These are phyloP conservation scores for Hemileccinum impolitum DNA, from an alignment of 768 basidiomycete species.

Conservation along the genomic window DNA sequence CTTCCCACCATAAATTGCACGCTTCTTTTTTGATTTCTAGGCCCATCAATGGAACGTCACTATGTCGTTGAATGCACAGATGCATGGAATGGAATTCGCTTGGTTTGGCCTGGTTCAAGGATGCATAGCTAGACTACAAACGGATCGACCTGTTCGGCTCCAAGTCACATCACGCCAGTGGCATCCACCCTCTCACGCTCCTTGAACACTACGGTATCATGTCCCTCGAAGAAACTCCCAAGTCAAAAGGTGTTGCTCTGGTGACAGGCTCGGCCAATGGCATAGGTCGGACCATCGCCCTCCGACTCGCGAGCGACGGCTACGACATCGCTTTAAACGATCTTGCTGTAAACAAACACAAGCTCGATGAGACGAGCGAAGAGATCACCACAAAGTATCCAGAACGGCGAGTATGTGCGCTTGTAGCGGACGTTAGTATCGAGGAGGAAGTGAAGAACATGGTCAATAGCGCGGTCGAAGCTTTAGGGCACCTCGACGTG, in stretches of 20 bases:
- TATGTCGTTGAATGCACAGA: background rate
- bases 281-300: conserved; percentile 35
- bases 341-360: conserved; percentile 17
- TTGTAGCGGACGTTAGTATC: conserved; percentile 25
- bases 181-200: background rate
- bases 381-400: conserved; percentile 15
- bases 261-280: conserved; percentile 32
- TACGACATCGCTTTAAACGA: conserved; percentile 37
- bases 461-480: conserved; percentile 22
- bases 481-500: conserved; percentile 33
- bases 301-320: conserved; percentile 35
- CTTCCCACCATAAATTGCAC: too few species aligned
- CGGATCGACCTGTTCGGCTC: too few species aligned
- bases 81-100: background rate
- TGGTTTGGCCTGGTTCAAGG: background rate
- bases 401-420: conserved; percentile 2
- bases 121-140: background rate
- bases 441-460: conserved; percentile 33
- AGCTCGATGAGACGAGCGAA: conserved; percentile 13
- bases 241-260: conserved; percentile 28
- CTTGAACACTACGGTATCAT: background rate
- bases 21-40: too few species aligned
- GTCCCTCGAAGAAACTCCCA: conserved; percentile 1
- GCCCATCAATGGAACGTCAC: too few species aligned
- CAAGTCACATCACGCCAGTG: too few species aligned